These are phyloP conservation scores for Plasmodium chabaudi DNA, from an alignment of 169 alveolate species.

Conservation along the genomic window DNA sequence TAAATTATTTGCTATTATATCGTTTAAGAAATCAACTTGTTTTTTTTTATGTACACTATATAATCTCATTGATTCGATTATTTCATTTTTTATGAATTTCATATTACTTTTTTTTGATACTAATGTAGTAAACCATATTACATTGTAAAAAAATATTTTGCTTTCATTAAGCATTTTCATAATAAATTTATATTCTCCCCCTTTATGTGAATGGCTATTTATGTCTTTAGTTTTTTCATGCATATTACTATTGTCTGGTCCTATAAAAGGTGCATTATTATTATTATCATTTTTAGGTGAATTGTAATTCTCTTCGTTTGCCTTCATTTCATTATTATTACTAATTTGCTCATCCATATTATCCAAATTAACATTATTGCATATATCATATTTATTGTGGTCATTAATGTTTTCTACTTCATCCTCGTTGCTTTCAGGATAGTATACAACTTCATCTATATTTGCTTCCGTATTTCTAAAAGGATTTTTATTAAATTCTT, in stretches of 20 bases:
- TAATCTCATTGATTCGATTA: constrained; percentile 81
- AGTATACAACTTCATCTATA: constrained; percentile 55
- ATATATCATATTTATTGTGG: neutral
- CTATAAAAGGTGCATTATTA: neutral
- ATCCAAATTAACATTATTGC: neutral
- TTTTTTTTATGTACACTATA: constrained; percentile 63
- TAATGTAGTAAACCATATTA: constrained; percentile 84
- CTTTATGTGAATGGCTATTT: neutral
- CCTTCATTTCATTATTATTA: neutral
- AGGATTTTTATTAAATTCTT: constrained; percentile 63
- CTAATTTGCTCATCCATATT: neutral
- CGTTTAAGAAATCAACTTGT: constrained; percentile 78
- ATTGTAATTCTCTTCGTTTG: neutral
- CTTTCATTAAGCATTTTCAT: constrained; percentile 84
- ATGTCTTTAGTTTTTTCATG: neutral
- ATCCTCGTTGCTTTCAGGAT: neutral
- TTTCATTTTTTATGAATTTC: constrained; percentile 80
- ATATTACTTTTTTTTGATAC: constrained; percentile 81
- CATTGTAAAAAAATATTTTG: constrained; percentile 76
- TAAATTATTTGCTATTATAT: constrained; percentile 44
- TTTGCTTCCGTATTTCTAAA: constrained; percentile 44
- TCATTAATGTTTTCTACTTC: neutral
- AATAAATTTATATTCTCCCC: constrained; percentile 84
- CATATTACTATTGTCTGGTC: neutral
- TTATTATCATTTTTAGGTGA: constrained; percentile 8